These are phyloP conservation scores for Yamadazyma trypodendri DNA, from an alignment of 1,139 yeast genomes.

Conservation along the genomic window DNA sequence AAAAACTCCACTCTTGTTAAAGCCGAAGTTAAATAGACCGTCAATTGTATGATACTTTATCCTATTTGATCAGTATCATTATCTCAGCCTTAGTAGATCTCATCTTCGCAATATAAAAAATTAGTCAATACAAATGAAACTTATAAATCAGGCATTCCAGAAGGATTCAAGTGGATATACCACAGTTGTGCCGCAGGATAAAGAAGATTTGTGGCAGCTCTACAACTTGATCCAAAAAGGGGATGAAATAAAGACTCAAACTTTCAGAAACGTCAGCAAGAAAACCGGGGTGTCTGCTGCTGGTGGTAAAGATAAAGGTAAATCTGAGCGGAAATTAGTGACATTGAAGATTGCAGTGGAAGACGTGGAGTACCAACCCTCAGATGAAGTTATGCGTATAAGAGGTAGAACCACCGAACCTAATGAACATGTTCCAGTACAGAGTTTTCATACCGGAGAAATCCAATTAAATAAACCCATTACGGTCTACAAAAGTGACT, in stretches of 20 bases:
- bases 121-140: constrained; percentile 16
- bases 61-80: neutral
- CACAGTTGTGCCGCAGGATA: constrained; percentile 75
- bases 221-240: constrained; percentile 77
- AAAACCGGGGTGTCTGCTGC: constrained; percentile 23
- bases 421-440: constrained; percentile 76
- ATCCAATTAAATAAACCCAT: constrained; percentile 69
- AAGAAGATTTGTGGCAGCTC: constrained; percentile 88
- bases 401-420: constrained; percentile 78
- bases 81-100: neutral
- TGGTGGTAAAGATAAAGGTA: constrained; percentile 39
- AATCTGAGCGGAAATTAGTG: constrained; percentile 58
- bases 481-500: constrained; percentile 67
- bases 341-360: constrained; percentile 60
- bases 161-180: constrained; percentile 67
- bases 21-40: constrained; percentile 67
- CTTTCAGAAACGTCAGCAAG: constrained; percentile 63
- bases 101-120: constrained; percentile 1
- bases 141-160: constrained; percentile 15
- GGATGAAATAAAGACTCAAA: constrained; percentile 70
- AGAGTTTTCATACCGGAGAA: constrained; percentile 86
- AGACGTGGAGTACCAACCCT: constrained; percentile 74
- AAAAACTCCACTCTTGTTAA: constrained; percentile 63
- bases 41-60: no score
- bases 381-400: constrained; percentile 72